Evolutionary conservation across 2,329 filamentous ascomycete genomes (phyloP).

Genomic region (Venturia asperata): DNA sequence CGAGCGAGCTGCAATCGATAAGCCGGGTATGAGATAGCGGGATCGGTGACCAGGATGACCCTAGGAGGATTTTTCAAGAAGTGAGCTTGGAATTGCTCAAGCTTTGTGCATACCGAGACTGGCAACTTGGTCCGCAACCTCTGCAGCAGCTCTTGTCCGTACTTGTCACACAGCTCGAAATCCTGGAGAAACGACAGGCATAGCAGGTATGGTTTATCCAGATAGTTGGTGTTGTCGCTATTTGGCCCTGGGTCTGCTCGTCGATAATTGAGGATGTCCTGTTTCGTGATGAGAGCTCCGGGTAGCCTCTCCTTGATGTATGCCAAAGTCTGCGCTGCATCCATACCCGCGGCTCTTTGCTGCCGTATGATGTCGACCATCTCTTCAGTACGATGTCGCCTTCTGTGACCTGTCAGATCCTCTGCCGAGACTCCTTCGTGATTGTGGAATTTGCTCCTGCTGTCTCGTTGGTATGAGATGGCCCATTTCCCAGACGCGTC

Average conservation of each 20-base stretch:
- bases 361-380: conserved; percentile 18
- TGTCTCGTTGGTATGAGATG: conserved; percentile 17
- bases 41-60: conserved; percentile 17
- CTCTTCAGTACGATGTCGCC: conserved; percentile 18
- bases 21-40: conserved; percentile 14
- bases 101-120: conserved; percentile 17
- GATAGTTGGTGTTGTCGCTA: conserved; percentile 18
- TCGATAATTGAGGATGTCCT: conserved; percentile 19
- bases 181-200: conserved; percentile 16
- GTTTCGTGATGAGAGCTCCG: conserved; percentile 17
- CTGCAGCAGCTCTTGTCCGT: conserved; percentile 15
- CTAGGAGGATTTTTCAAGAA: conserved; percentile 15
- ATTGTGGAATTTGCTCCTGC: conserved; percentile 20
- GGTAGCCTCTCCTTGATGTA: conserved; percentile 20
- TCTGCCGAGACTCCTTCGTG: conserved; percentile 16
- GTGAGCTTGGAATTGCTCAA: conserved; percentile 12
- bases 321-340: conserved; percentile 16
- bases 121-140: conserved; percentile 16
- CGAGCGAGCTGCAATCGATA: conserved; percentile 18
- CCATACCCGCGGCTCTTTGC: conserved; percentile 18
- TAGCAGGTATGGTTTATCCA: conserved; percentile 17
- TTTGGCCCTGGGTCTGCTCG: conserved; percentile 14
- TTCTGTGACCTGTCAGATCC: conserved; percentile 18
- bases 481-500: conserved; percentile 17
- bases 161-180: conserved; percentile 12